Conservation (phyloP, 148 eudicot species). For the Rhododendron williamsianum region DNA sequence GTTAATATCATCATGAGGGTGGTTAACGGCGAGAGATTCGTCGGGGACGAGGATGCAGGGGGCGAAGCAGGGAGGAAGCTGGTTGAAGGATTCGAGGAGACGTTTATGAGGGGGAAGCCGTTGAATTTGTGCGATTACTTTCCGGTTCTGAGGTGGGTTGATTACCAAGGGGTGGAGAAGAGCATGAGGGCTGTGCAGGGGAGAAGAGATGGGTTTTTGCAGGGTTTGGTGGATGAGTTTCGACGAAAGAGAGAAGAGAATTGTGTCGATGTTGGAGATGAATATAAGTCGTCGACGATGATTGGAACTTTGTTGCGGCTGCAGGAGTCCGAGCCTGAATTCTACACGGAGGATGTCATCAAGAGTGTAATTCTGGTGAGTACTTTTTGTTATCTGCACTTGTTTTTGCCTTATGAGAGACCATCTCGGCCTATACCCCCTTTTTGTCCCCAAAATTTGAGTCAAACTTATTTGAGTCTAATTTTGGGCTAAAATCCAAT, state of each 20-base stretch:
- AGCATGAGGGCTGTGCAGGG: constrained; percentile 11
- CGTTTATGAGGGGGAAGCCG: background rate
- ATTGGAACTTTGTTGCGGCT: constrained; percentile 27
- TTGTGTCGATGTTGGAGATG: background rate
- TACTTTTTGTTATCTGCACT: background rate
- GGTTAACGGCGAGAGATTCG: constrained; percentile 28
- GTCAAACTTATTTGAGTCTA: too few species aligned
- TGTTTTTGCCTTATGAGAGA: background rate
- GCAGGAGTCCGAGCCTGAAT: constrained; percentile 38
- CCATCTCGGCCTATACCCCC: background rate
- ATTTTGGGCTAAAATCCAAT: too few species aligned
- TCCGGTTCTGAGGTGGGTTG: constrained; percentile 46
- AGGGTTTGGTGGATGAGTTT: constrained; percentile 30
- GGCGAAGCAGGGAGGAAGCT: constrained; percentile 11
- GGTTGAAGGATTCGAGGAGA: constrained; percentile 11
- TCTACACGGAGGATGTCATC: constrained; percentile 33
- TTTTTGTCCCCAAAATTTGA: too few species aligned
- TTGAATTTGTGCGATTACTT: constrained; percentile 32
- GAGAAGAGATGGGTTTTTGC: constrained; percentile 34
- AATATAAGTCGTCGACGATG: constrained; percentile 10
- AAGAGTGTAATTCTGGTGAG: constrained; percentile 39
- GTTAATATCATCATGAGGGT: constrained; percentile 28
- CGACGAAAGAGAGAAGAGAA: constrained; percentile 2
- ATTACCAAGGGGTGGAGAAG: constrained; percentile 39
- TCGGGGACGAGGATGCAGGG: constrained; percentile 11